phyloP scores from a whole-genome alignment of 352 stramenopile species.

The Phytophthora pini region DNA sequence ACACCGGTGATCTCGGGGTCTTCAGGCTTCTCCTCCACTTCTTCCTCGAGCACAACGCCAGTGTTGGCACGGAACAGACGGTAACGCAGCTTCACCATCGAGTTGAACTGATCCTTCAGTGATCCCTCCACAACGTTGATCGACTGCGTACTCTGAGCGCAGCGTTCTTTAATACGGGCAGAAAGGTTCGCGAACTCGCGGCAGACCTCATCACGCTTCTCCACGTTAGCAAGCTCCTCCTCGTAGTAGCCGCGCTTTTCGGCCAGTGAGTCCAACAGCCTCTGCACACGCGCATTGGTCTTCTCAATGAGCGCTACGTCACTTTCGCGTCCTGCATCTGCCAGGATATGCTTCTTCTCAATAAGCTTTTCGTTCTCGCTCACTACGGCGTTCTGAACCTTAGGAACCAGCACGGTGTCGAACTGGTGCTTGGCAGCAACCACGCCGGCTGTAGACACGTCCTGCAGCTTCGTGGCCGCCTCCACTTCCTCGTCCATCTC shows the following conservation, averaged over 20 bases:
- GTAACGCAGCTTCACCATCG: slow-evolving; percentile 76
- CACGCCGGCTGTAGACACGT: slow-evolving; percentile 74
- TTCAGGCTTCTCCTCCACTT: slow-evolving; percentile 41
- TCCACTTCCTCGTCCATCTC: slow-evolving; percentile 91
- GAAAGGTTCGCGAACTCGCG: slow-evolving; percentile 80
- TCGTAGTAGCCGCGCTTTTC: slow-evolving; percentile 83
- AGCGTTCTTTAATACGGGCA: slow-evolving; percentile 80
- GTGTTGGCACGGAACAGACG: slow-evolving; percentile 74
- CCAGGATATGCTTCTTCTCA: slow-evolving; percentile 79
- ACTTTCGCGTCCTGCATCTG: slow-evolving; percentile 53
- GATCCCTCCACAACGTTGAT: slow-evolving; percentile 84
- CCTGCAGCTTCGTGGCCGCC: slow-evolving; percentile 72
- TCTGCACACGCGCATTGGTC: slow-evolving; percentile 69
- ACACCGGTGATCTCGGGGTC: slow-evolving; percentile 43
- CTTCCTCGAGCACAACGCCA: slow-evolving; percentile 45
- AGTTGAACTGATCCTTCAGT: slow-evolving; percentile 80
- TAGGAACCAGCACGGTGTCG: slow-evolving; percentile 69
- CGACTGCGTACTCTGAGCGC: slow-evolving; percentile 68
- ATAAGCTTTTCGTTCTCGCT: slow-evolving; percentile 85
- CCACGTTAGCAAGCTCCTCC: slow-evolving; percentile 73
- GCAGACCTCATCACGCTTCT: slow-evolving; percentile 81
- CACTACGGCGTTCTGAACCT: slow-evolving; percentile 74
- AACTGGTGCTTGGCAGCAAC: slow-evolving; percentile 74
- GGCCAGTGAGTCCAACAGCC: slow-evolving; percentile 68
- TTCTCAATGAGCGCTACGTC: slow-evolving; percentile 83